Evolutionary conservation across 2,329 filamentous ascomycete genomes (phyloP).

Genomic region (Phaeoacremonium minimum): DNA sequence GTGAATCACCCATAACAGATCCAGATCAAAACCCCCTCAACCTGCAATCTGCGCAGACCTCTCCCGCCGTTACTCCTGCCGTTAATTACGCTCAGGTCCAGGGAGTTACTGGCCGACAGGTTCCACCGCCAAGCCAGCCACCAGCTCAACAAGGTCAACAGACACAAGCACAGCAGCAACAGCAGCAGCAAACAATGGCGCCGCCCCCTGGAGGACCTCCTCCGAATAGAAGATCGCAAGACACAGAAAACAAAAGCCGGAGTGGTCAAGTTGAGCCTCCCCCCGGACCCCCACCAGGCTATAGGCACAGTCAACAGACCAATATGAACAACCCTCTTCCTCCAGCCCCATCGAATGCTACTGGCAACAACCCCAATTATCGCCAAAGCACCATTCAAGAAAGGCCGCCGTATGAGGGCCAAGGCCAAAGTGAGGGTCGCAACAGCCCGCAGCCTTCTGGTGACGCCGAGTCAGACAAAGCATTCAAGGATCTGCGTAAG

Average conservation of each 20-base stretch:
- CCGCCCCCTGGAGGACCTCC: constrained; percentile 38
- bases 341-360: constrained; percentile 27
- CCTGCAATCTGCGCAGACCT: constrained; percentile 35
- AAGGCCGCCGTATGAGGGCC: constrained; percentile 11
- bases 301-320: constrained; percentile 45
- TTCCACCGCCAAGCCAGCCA: constrained; percentile 20
- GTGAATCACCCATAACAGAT: constrained; percentile 53
- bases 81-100: constrained; percentile 33
- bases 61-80: constrained; percentile 30
- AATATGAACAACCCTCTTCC: constrained; percentile 39
- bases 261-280: constrained; percentile 37
- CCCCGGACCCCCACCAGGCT: constrained; percentile 43
- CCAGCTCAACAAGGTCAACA: constrained; percentile 20
- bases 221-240: constrained; percentile 41
- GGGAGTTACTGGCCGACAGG: constrained; percentile 24
- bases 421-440: constrained; percentile 40
- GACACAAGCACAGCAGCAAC: constrained; percentile 14
- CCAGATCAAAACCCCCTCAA: constrained; percentile 35
- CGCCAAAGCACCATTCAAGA: constrained; percentile 32
- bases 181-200: constrained; percentile 34
- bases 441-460: constrained; percentile 52
- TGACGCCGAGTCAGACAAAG: constrained; percentile 46
- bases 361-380: constrained; percentile 30
- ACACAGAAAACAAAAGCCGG: constrained; percentile 42
- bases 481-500: constrained; percentile 54